Conservation (phyloP, 129 eudicot species). For the Ambrosia trifida region DNA sequence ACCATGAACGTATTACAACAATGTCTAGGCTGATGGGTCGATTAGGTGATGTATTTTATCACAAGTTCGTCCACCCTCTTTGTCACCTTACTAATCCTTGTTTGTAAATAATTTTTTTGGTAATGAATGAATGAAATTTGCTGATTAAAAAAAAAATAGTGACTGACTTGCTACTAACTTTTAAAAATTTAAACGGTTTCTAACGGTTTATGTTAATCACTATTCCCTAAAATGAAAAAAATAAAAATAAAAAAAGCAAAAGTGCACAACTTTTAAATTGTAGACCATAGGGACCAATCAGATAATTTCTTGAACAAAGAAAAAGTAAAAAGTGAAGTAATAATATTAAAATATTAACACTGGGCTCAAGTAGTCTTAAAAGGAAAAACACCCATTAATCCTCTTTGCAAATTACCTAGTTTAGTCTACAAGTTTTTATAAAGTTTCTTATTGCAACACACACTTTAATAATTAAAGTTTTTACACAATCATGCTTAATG, state of each 20-base stretch:
- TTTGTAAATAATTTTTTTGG: too few relatives aligned
- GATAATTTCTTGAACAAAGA: conserved; percentile 34
- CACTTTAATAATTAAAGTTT: background rate
- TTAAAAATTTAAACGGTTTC: too few relatives aligned
- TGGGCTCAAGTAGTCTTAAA: conserved; percentile 34
- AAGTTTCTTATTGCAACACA: background rate
- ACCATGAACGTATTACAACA: too few relatives aligned
- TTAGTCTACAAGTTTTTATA: conserved; percentile 1
- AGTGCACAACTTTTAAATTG: conserved; percentile 33
- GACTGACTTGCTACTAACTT: too few relatives aligned
- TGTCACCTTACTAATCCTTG: too few relatives aligned
- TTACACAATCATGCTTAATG: background rate
- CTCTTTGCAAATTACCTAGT: conserved; percentile 10
- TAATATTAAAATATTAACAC: conserved; percentile 30
- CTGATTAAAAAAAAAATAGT: too few relatives aligned
- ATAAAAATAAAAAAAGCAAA: conserved; percentile 12
- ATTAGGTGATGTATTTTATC: too few relatives aligned
- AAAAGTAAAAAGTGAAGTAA: conserved; percentile 38
- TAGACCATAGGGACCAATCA: conserved; percentile 20
- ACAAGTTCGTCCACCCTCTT: too few relatives aligned
- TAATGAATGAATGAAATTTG: too few relatives aligned
- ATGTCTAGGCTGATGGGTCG: too few relatives aligned
- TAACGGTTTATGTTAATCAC: background rate
- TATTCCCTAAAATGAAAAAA: background rate
- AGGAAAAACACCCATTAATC: conserved; percentile 25